Evolutionary conservation across 1,139 yeast genomes (phyloP), one percentile per base, ranked within the genome.

Genomic region (Magnusiomyces ingens): DNA sequence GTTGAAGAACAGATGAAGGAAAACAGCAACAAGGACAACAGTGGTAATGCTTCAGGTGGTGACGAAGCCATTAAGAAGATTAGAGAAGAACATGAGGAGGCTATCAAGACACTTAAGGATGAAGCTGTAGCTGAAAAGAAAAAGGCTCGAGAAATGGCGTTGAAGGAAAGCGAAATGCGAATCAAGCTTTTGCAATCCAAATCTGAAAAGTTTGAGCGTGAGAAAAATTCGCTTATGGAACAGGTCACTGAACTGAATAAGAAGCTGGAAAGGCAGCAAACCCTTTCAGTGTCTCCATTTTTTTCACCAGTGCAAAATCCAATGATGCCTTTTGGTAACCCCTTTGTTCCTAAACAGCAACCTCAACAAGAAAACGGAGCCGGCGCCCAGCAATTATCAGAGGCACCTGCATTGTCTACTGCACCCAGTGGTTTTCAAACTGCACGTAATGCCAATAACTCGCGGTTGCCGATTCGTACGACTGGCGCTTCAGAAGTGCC

Each of bases 141-240:
- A 48, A 53, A 55, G 49, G 59, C 58, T 10, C 55, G 59, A 38
- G 62, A 58, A 13, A 52, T 58, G 26, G 55, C 60, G 10, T 57
- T 59, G 40, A 61, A 59, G 45, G 66, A 66, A 52, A 55, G 62
- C 37, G 64, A 64, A 15, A 66, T 73, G 68, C 67, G 71, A 49
- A 60, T 63, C n/a, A 67, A 62, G 54, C 58, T 72, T 48, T 54
- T 71, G 22, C 64, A 68, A 45, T 42, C 46, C 36, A 71, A 70
- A 59, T 57, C 69, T 15, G 68, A 68, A 17, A 68, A 67, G 58
- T 61, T 67, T n/a, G 68, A 66, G 26, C 65, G 63, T 48, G 68
- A 66, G 48, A 68, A 67, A 53, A 57, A 63, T 44, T 67, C 63
- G 18, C 60, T 73, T 42, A 45, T 53, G 15, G 52, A 53, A 4